phyloP scores from a whole-genome alignment of 1,284 basidiomycete species.

The Lignosus rhinocerotis region DNA sequence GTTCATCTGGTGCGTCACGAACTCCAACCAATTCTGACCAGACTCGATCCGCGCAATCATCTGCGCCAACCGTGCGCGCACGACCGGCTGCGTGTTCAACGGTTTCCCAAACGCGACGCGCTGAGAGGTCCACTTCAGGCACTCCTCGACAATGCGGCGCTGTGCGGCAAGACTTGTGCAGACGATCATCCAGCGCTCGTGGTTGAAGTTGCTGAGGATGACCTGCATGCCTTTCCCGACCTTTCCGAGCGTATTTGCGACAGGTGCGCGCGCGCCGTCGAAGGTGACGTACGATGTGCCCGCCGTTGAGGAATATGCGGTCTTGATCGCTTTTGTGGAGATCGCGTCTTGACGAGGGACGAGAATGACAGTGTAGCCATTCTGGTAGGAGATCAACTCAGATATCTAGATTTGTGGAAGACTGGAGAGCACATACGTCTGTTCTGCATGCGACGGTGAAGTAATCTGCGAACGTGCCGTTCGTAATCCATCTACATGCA shows the following conservation, averaged over 20 bases:
- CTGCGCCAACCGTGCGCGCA: conserved; percentile 82
- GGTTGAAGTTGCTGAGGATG: conserved; percentile 85
- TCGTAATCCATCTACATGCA: conserved; percentile 85
- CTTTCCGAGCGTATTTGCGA: conserved; percentile 83
- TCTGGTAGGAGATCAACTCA: conserved; percentile 35
- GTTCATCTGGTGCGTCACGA: conserved; percentile 90
- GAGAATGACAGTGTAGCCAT: conserved; percentile 87
- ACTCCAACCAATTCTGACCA: conserved; percentile 89
- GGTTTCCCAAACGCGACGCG: conserved; percentile 88
- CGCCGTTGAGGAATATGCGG: conserved; percentile 81
- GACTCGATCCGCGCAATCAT: conserved; percentile 93
- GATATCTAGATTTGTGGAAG: background rate
- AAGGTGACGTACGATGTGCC: conserved; percentile 93
- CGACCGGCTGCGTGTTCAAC: conserved; percentile 88
- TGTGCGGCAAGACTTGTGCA: conserved; percentile 72
- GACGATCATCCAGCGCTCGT: conserved; percentile 86
- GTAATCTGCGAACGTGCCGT: conserved; percentile 79
- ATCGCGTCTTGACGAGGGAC: conserved; percentile 81
- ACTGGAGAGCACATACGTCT: conserved; percentile 43
- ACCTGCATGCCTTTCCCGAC: conserved; percentile 87
- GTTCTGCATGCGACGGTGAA: conserved; percentile 80
- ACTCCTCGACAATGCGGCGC: conserved; percentile 75
- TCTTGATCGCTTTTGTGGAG: conserved; percentile 90
- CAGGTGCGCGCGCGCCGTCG: conserved; percentile 87
- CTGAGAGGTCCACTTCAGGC: conserved; percentile 85